Evolutionary conservation across 371 early-diverging fungal genomes (phyloP).

Genomic region (Fennellomyces sp.): DNA sequence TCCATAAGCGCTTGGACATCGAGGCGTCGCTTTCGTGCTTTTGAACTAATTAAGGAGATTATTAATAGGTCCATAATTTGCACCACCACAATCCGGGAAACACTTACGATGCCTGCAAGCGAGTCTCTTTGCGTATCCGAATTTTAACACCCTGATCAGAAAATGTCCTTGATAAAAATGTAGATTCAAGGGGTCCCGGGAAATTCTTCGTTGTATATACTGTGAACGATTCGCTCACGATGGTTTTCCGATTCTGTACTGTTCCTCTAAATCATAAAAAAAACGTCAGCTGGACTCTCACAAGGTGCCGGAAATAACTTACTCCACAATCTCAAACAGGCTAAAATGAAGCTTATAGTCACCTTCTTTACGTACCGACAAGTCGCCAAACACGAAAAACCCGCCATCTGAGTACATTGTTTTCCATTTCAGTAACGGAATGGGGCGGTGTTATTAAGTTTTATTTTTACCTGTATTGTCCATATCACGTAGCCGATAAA

Average conservation of each 20-base stretch:
- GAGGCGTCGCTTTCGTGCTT: slow-evolving; percentile 12
- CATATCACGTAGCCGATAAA: slow-evolving; percentile 42
- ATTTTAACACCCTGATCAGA: slow-evolving; percentile 54
- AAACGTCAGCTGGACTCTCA: neutral
- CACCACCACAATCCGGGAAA: neutral
- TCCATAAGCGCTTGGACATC: neutral
- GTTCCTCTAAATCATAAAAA: slow-evolving; percentile 26
- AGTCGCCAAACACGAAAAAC: slow-evolving; percentile 95
- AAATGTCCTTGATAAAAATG: slow-evolving; percentile 50
- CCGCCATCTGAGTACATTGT: slow-evolving; percentile 70
- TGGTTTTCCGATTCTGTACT: slow-evolving; percentile 36
- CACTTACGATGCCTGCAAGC: slow-evolving; percentile 32
- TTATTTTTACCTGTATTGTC: slow-evolving; percentile 48
- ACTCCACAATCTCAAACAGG: slow-evolving; percentile 86
- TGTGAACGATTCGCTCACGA: slow-evolving; percentile 66
- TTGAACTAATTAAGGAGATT: slow-evolving; percentile 5
- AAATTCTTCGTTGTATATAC: slow-evolving; percentile 90
- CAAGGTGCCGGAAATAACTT: slow-evolving; percentile 20
- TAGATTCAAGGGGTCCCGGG: slow-evolving; percentile 82
- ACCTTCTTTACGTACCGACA: slow-evolving; percentile 90
- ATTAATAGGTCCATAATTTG: neutral
- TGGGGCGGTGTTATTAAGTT: no score
- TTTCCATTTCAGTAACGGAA: neutral
- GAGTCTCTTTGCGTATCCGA: slow-evolving; percentile 44
- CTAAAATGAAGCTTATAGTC: slow-evolving; percentile 84